phyloP scores from a whole-genome alignment of 768 basidiomycete genomes.

The Calocybe gangraenosa region DNA sequence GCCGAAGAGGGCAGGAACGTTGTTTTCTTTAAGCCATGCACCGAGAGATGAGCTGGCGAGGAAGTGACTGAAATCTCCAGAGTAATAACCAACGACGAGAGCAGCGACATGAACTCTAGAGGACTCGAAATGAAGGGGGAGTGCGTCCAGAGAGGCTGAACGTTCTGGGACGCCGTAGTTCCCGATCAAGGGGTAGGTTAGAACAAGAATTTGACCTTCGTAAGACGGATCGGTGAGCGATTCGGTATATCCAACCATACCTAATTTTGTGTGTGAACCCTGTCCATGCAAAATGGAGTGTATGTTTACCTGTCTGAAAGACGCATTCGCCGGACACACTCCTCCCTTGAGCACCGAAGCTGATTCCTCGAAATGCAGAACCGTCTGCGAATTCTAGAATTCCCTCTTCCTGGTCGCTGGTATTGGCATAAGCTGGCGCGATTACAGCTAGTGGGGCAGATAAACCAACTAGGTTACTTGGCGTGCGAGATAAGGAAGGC shows the following conservation, averaged over 20 bases:
- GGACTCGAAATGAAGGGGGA: constrained; percentile 87
- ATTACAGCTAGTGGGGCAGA: constrained; percentile 35
- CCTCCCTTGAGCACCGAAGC: constrained; percentile 89
- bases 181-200: constrained; percentile 95
- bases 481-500: constrained; percentile 41
- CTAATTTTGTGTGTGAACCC: constrained; percentile 36
- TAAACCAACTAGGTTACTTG: constrained; percentile 30
- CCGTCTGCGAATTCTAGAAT: constrained; percentile 92
- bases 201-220: constrained; percentile 94
- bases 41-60: constrained; percentile 85
- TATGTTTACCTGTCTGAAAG: constrained; percentile 86
- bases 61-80: constrained; percentile 92
- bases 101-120: constrained; percentile 91
- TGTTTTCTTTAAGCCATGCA: constrained; percentile 92
- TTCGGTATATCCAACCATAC: constrained; percentile 99
- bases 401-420: constrained; percentile 40
- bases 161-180: constrained; percentile 96
- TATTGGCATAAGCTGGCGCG: constrained; percentile 25
- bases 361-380: constrained; percentile 80
- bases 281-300: constrained; percentile 1
- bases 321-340: constrained; percentile 97
- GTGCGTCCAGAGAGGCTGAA: constrained; percentile 40
- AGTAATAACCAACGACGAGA: constrained; percentile 90
- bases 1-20: constrained; percentile 91
- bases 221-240: constrained; percentile 98